Base-by-base conservation (phyloP, 2,329 filamentous ascomycete species). In the Exophiala viscosa region DNA sequence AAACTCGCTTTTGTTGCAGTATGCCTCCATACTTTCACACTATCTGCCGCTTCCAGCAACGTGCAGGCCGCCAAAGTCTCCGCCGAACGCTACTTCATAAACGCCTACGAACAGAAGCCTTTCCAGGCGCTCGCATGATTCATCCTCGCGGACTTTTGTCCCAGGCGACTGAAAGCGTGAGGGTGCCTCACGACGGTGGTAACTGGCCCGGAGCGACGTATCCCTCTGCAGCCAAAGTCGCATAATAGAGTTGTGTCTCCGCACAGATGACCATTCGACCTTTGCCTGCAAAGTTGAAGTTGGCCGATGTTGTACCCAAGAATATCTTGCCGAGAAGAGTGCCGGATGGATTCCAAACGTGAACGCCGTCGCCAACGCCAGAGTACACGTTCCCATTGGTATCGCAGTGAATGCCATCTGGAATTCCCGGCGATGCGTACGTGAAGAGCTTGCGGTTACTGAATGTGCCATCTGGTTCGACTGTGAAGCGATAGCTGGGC, bases 311-410 rank as follows among this genome's bases (percentile, higher is more conserved):
- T 10, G 54, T 59, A 20, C 62, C 62, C 17, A 65, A 47, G 50
- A 77, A 77, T 41, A 86, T 79, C 68, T 85, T 86, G 2, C 76
- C 70, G 59, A 86, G 73, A 14, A 79, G 60, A 2, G 63, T 70
- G 1, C 79, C 80, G 0, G 70, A 70, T 0, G 71, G 63, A 50
- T 70, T 73, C 77, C 78, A 83, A 7, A 82, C 71, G 52, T 80
- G 73, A 15, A 82, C 67, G 0, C 79, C 79, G 60, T 82, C 79
- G 0, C 76, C 76, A 54, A 76, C 79, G 0, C 76, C 78, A 20
- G 73, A 72, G 65, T 80, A 83, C 1, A 83, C 74, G 62, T 82
- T 82, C 2, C 80, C 80, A 2, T 73, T 59, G 1, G 69, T 70
- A 59, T 83, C 80, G 36, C 73, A 72, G 57, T 79, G 77, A 54